Base-by-base conservation (phyloP, 2,329 filamentous ascomycete species). In the Diaporthe longicolla region DNA sequence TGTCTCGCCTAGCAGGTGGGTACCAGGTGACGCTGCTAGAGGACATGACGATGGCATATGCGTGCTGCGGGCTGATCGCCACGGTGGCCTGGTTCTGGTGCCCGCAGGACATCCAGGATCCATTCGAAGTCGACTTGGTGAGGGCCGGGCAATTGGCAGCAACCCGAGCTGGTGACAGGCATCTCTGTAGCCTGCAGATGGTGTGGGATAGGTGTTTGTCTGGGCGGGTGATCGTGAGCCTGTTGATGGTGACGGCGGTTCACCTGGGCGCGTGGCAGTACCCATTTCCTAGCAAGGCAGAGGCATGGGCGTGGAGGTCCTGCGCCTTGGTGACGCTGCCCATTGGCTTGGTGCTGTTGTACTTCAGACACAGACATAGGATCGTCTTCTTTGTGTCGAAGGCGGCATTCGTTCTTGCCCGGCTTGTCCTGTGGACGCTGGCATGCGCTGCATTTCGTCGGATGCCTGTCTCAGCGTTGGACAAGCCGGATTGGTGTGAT, bases 161-260 rank as follows among this genome's bases (percentile, higher is more conserved):
- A 45, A 2, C 11, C 11, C 1, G 13, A 4, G 17, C 0, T 4
- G 17, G n/a, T 1, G 37, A 10, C 4, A 3, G 17, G 5, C 0
- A 6, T 11, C 1, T 3, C 6, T 19, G 24, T 2, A 9, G 10
- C 17, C 19, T 11, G 19, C 4, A 24, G 11, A 8, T 35, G 2
- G 9, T 50, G 15, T 3, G 17, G 4, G 4, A 32, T 6, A 48
- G 40, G 26, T 48, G 40, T 11, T n/a, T 48, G 15, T 45, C 40
- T 13, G 17, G 59, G 24, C 5, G 48, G 40, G 24, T 63, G 59
- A n/a, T 43, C 5, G 2, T 32, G 15, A 21, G 17, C 40, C 61
- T 66, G 19, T 1, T 10, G 15, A n/a, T 66, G 10, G 26, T 66
- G 2, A 35, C 43, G 13, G 61, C 9, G 11, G 13, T 50, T 0